Evolutionary conservation across 1,139 yeast species (phyloP), one percentile per base, ranked within the genome.

Genomic region (Saccharomycopsis crataegensis): DNA sequence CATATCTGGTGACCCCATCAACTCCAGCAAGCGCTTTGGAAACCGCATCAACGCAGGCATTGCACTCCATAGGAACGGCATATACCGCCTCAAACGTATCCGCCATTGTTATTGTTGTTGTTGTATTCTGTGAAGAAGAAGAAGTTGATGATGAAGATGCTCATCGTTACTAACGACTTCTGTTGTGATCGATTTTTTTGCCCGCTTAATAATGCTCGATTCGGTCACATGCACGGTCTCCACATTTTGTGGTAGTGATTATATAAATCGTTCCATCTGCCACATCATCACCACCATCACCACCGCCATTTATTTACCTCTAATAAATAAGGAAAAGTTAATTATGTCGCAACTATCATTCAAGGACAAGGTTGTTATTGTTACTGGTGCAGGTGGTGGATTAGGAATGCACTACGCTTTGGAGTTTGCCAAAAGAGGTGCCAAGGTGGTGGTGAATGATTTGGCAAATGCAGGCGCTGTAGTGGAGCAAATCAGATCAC

Each of bases 351-450:
- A 22, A 22, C 4, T 46, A 9, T 12, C 12, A 46, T 51, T 51
- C 37, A 34, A 51, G 6, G 43, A 82, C 65, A 83, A 86, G 67
- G 97, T 90, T 51, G 97, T 89, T 40, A 80, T 90, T 59, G 83
- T 93, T 68, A 93, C 98, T 56, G 99, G 98, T 48, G 95, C 97
- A 51, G 99, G 99, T 60, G 98, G 97, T 63, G 99, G 98, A 43
- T 79, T 93, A 52, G 99, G 99, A 44, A 86, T 78, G 66, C 83
- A 83, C 53, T 93, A 93, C 70, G 96, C 97, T 28, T 72, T 88
- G 43, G 91, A 85, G 63, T 91, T 78, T 70, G 98, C 96, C 52
- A 75, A 82, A 59, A 77, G 96, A 64, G 98, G 98, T 47, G 99
- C 98, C 60, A 83, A 81, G 65, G 96, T 93, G 49, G 97, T 93